phyloP scores from a whole-genome alignment of 441 rosid genomes.

The Populus hybrid region DNA sequence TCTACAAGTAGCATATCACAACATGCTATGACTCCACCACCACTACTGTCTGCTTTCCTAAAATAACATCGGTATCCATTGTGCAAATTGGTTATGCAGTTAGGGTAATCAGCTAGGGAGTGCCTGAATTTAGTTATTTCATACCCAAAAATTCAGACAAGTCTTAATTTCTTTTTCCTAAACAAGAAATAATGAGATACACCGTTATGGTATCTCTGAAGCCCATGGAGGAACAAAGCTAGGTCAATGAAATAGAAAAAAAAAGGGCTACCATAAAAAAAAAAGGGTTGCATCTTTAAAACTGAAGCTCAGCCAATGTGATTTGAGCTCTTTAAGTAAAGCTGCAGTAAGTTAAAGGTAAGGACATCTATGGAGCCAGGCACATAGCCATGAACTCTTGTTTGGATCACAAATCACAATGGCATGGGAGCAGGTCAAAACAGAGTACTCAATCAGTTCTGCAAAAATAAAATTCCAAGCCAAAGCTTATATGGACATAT shows the following conservation, averaged over 20 bases:
- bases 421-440: not conserved
- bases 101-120: not conserved
- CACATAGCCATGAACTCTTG: not conserved
- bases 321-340: not conserved
- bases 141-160: not conserved
- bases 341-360: not conserved
- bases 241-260: not conserved
- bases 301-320: not conserved
- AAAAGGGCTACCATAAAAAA: not conserved
- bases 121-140: not conserved
- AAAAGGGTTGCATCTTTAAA: not conserved
- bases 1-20: no score
- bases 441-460: not conserved
- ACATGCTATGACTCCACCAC: not conserved
- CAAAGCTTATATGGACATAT: not conserved
- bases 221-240: not conserved
- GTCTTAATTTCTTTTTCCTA: not conserved
- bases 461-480: not conserved
- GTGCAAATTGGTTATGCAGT: not conserved
- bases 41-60: not conserved
- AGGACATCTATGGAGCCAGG: not conserved
- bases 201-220: not conserved
- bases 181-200: not conserved
- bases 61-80: not conserved
- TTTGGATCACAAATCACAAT: not conserved